phyloP scores from a whole-genome alignment of 768 basidiomycete genomes.

The Lactarius trivialis region DNA sequence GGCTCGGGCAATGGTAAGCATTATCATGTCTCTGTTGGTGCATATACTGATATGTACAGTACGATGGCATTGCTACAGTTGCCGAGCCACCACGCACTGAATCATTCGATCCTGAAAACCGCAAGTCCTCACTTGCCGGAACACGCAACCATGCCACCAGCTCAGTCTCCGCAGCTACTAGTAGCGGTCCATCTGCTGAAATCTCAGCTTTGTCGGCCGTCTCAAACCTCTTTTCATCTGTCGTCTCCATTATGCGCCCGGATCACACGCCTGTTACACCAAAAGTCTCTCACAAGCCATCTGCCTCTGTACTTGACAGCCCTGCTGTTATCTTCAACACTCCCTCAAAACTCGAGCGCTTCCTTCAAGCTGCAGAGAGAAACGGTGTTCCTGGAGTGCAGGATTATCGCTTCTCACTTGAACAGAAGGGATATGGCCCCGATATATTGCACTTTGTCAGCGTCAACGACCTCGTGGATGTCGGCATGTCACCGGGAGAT shows the following conservation, averaged over 20 bases:
- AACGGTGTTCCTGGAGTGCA: neutral
- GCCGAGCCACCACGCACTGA: neutral
- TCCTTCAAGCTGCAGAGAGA: neutral
- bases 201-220: too few species aligned
- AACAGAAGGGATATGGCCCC: neutral
- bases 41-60: neutral
- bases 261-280: too few species aligned
- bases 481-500: neutral
- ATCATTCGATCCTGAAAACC: neutral
- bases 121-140: neutral
- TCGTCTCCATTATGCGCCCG: too few species aligned
- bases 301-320: neutral
- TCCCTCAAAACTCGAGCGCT: neutral
- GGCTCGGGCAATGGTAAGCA: neutral
- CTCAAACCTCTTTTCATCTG: too few species aligned
- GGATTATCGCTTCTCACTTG: neutral
- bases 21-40: too few species aligned
- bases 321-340: neutral
- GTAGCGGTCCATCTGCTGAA: too few species aligned
- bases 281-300: too few species aligned
- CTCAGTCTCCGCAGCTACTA: too few species aligned
- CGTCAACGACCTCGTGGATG: neutral
- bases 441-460: neutral
- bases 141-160: neutral
- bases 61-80: neutral